A percentile compares a stretch with the other conserved stretches of the same genome.
phyloP scores from a whole-genome alignment of 768 basidiomycete species.

The Leccinum arenicola region DNA sequence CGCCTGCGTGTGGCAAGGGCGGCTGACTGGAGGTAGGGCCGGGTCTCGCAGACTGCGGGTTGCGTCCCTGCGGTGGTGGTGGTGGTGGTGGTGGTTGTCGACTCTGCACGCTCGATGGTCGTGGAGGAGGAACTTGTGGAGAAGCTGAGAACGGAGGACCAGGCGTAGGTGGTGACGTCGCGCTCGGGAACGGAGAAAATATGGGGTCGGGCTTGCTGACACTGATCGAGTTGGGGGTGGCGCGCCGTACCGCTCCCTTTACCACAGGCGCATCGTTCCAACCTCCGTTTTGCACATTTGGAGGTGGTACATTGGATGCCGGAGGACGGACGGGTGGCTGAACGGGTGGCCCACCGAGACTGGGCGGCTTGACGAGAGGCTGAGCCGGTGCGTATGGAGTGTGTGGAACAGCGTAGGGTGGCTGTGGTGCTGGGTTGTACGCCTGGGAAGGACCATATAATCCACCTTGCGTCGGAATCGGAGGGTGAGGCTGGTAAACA shows the following conservation, averaged over 20 bases:
- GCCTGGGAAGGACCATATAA: constrained; percentile 21
- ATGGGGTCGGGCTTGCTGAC: constrained; percentile 67
- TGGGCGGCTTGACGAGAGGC: constrained; percentile 40
- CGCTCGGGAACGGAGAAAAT: constrained; percentile 85
- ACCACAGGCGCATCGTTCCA: constrained; percentile 87
- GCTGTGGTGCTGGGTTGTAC: constrained; percentile 21
- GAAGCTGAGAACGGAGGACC: constrained; percentile 40
- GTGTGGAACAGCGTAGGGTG: background rate
- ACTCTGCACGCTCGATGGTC: constrained; percentile 37
- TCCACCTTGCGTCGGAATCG: constrained; percentile 20
- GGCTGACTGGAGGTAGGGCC: constrained; percentile 28
- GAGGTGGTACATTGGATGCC: constrained; percentile 50
- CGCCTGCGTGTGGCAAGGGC: constrained; percentile 38
- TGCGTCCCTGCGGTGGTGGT: constrained; percentile 38
- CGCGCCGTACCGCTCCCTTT: constrained; percentile 41
- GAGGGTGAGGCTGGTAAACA: constrained; percentile 7
- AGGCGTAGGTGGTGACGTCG: constrained; percentile 46
- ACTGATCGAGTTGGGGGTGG: constrained; percentile 44
- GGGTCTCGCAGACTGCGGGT: constrained; percentile 32
- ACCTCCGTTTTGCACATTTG: constrained; percentile 68
- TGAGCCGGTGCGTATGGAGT: constrained; percentile 16
- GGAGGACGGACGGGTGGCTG: constrained; percentile 44
- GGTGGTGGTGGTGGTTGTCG: constrained; percentile 43
- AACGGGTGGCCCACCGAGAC: constrained; percentile 35
- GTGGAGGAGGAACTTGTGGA: constrained; percentile 44